Percentiles rank a stretch among this genome's conserved stretches.
Evolutionary conservation across 2,329 filamentous ascomycete genomes (phyloP).

Genomic region (Plectosphaerella sp.): DNA sequence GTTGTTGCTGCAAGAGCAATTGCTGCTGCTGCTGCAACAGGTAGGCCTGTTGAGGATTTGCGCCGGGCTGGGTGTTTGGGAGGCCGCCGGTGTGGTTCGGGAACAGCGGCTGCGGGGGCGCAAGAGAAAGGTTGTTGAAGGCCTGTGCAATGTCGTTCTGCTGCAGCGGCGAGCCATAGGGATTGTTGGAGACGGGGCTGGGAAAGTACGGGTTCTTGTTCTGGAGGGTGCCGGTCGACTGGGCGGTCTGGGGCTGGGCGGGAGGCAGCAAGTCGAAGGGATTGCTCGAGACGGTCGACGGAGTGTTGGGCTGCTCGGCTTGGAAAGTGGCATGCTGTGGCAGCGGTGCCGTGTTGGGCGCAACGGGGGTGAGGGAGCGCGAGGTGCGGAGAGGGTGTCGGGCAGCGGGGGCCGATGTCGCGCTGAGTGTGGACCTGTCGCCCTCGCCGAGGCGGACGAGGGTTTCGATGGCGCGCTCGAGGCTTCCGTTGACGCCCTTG

Average conservation of each 20-base stretch:
- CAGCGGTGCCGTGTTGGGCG: constrained; percentile 26
- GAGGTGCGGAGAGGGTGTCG: constrained; percentile 42
- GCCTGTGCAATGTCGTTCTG: constrained; percentile 56
- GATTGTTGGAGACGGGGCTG: constrained; percentile 50
- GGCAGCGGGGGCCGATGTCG: constrained; percentile 19
- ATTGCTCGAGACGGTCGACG: constrained; percentile 52
- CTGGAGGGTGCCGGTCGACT: constrained; percentile 59
- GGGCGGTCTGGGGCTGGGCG: constrained; percentile 56
- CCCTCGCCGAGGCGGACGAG: constrained; percentile 79
- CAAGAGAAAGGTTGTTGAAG: constrained; percentile 72
- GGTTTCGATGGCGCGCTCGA: constrained; percentile 83
- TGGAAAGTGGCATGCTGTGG: constrained; percentile 17
- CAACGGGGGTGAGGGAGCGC: constrained; percentile 51
- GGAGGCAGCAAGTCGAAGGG: constrained; percentile 59
- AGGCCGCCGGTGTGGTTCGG: constrained; percentile 70
- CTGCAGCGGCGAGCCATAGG: constrained; percentile 55
- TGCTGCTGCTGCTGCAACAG: constrained; percentile 23
- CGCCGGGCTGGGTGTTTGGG: constrained; percentile 32
- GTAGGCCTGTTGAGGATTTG: constrained; percentile 32
- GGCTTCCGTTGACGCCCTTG: constrained; percentile 76
- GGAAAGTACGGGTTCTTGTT: constrained; percentile 54
- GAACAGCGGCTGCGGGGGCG: constrained; percentile 58
- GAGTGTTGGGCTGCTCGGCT: constrained; percentile 21
- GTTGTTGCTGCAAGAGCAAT: constrained; percentile 25
- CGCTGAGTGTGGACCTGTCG: constrained; percentile 30